A percentile compares a stretch with the other conserved stretches of the same genome.
Evolutionary conservation across 805 yeast genomes (phyloP).

Genomic region (Yarrowia hollandica): DNA sequence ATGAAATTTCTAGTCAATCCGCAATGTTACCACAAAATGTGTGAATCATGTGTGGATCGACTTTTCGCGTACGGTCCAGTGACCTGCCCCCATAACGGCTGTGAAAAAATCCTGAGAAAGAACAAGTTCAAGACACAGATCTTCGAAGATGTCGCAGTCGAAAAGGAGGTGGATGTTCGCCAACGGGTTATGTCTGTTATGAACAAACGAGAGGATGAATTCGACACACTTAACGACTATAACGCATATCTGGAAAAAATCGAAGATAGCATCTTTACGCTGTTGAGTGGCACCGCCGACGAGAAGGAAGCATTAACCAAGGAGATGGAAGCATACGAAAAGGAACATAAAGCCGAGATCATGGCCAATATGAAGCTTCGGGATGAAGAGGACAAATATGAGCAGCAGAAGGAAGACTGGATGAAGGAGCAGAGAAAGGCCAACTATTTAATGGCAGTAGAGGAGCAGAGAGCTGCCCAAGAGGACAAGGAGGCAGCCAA

Average conservation of each 20-base stretch:
- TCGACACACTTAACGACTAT: conserved; percentile 57
- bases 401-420: conserved; percentile 62
- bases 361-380: conserved; percentile 71
- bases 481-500: conserved; percentile 50
- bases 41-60: conserved; percentile 93
- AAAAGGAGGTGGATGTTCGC: conserved; percentile 88
- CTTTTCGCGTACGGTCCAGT: conserved; percentile 94
- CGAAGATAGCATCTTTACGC: conserved; percentile 75
- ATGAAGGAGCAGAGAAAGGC: conserved; percentile 57
- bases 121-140: conserved; percentile 89
- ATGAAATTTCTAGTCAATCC: conserved; percentile 91
- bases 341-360: conserved; percentile 71
- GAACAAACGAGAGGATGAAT: conserved; percentile 78
- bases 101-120: conserved; percentile 83
- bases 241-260: conserved; percentile 81
- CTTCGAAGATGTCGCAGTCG: conserved; percentile 87
- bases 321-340: conserved; percentile 61
- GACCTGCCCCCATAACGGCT: conserved; percentile 90
- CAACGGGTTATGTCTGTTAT: conserved; percentile 72
- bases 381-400: conserved; percentile 66
- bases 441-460: conserved; percentile 56
- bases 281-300: conserved; percentile 67
- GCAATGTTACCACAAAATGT: conserved; percentile 96
- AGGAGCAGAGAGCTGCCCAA: conserved; percentile 49
- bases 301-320: conserved; percentile 58